Percentiles rank a stretch among this genome's conserved stretches.
These are phyloP conservation scores for Trametes cinnabarina DNA, from an alignment of 768 basidiomycete species.

Conservation along the genomic window DNA sequence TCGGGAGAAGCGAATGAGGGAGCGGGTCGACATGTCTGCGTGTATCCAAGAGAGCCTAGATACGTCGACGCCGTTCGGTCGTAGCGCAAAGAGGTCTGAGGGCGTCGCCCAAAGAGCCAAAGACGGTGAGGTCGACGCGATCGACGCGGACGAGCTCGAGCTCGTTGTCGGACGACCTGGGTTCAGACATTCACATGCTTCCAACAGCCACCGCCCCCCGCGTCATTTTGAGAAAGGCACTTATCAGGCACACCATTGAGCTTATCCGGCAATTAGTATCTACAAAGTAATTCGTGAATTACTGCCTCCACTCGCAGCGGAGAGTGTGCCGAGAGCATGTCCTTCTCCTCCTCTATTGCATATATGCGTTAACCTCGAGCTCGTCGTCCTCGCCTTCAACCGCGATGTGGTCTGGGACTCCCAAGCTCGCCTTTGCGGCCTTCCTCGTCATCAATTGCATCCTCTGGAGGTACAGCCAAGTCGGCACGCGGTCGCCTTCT, in stretches of 20 bases:
- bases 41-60: not conserved
- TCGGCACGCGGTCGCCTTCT: conserved; percentile 17
- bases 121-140: conserved; percentile 8
- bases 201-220: not conserved
- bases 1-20: conserved; percentile 33
- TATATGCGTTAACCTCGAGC: conserved; percentile 12
- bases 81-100: not conserved
- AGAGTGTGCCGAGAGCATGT: conserved; percentile 8
- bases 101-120: not conserved
- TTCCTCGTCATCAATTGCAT: conserved; percentile 56
- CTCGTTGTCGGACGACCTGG: not conserved
- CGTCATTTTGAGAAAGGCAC: not conserved
- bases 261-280: no score
- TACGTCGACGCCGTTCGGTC: not conserved
- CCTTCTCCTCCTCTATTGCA: conserved; percentile 5
- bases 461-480: conserved; percentile 49
- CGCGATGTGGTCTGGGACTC: conserved; percentile 46
- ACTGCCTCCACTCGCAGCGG: no score
- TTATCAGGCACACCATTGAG: not conserved
- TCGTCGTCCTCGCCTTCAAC: conserved; percentile 1
- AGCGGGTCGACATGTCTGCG: conserved; percentile 17
- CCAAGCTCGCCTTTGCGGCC: conserved; percentile 51
- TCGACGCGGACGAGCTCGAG: conserved; percentile 7
- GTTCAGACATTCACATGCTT: conserved; percentile 4
- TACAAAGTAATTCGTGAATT: no score